phyloP scores from a whole-genome alignment of 2,329 filamentous ascomycete species.

The Ceratocystiopsis minuta region DNA sequence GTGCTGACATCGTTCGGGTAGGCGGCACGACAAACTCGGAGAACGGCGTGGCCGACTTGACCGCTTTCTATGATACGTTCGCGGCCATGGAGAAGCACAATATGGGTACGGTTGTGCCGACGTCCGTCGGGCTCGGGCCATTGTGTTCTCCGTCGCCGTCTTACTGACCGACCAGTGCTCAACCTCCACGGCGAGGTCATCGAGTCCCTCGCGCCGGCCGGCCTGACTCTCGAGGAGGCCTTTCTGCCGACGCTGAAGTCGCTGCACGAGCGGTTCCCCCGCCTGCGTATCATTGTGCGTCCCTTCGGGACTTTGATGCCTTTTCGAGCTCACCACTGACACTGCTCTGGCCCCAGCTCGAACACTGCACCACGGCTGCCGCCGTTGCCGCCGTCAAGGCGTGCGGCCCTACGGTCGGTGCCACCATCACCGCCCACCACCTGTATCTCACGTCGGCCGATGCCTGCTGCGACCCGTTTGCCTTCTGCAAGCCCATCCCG shows the following conservation, averaged over 20 bases:
- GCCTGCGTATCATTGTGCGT: conserved; percentile 38
- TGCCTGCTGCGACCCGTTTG: conserved; percentile 10
- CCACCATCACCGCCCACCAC: conserved; percentile 76
- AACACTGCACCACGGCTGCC: conserved; percentile 77
- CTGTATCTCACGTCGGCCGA: conserved; percentile 37
- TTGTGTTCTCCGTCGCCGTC: neutral
- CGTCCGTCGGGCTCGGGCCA: neutral
- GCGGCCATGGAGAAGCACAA: conserved; percentile 73
- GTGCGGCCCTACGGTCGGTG: conserved; percentile 61
- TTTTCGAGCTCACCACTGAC: no score
- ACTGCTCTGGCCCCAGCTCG: conserved; percentile 2
- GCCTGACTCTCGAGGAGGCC: conserved; percentile 33
- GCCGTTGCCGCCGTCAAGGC: conserved; percentile 60
- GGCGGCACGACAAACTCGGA: conserved; percentile 49
- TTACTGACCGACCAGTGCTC: conserved; percentile 11
- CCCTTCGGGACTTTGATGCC: conserved; percentile 24
- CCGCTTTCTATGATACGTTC: conserved; percentile 61
- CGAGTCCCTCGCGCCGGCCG: conserved; percentile 18
- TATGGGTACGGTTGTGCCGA: conserved; percentile 20
- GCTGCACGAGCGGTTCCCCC: conserved; percentile 59
- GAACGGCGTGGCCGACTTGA: conserved; percentile 51
- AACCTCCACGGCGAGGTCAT: conserved; percentile 84
- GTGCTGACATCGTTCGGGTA: conserved; percentile 4
- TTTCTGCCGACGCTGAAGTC: conserved; percentile 67
- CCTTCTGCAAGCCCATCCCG: conserved; percentile 50